These are phyloP conservation scores for Pyricularia sp. DNA, from an alignment of 2,329 filamentous ascomycete genomes.

Conservation along the genomic window DNA sequence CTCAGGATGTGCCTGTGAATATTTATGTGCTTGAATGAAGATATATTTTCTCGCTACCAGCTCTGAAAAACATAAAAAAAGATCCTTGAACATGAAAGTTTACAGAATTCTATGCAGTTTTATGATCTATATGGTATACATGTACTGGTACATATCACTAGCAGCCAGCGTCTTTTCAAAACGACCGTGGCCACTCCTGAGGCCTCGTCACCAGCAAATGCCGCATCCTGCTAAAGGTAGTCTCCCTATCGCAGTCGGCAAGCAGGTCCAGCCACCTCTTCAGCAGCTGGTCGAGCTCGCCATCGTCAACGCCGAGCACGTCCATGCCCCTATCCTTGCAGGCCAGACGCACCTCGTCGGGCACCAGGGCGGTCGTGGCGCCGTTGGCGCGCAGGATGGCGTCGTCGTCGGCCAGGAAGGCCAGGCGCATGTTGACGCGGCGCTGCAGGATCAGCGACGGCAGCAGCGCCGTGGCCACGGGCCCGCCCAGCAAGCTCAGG, in stretches of 20 bases:
- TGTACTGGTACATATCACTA: background rate
- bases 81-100: background rate
- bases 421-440: conserved; percentile 43
- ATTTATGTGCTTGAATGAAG: background rate
- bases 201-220: conserved; percentile 14
- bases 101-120: background rate
- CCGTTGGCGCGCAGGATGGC: conserved; percentile 52
- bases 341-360: conserved; percentile 59
- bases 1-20: background rate
- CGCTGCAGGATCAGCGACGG: conserved; percentile 42
- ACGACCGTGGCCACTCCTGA: conserved; percentile 9
- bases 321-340: conserved; percentile 61
- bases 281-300: conserved; percentile 38
- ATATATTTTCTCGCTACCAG: background rate
- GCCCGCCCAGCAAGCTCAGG: conserved; percentile 32
- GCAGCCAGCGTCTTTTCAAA: background rate
- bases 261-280: conserved; percentile 39
- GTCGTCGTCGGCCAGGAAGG: conserved; percentile 65
- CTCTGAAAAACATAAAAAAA: background rate
- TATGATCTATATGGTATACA: background rate
- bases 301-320: conserved; percentile 41
- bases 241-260: background rate
- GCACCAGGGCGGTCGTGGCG: conserved; percentile 46
- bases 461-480: conserved; percentile 29
- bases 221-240: conserved; percentile 19